phyloP scores from a whole-genome alignment of 345 rosid genomes.

The Arabis hirsuta region DNA sequence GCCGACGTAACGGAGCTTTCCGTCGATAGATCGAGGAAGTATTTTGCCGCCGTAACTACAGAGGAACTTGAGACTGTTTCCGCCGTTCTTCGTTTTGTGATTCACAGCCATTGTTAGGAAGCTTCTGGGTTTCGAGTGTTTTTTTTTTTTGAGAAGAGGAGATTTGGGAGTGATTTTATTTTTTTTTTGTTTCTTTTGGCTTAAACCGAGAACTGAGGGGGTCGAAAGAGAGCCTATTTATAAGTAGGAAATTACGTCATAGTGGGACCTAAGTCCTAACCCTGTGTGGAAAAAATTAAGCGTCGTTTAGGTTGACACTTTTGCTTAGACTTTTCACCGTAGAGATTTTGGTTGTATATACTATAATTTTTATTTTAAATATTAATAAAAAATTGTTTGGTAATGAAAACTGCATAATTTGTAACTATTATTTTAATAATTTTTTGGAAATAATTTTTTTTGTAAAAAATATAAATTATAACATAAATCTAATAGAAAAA shows the following conservation, averaged over 20 bases:
- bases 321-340: too few relatives aligned
- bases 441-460: too few relatives aligned
- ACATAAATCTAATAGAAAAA: too few relatives aligned
- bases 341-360: too few relatives aligned
- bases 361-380: too few relatives aligned
- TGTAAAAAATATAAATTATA: too few relatives aligned
- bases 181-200: not conserved
- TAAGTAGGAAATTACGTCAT: slow-evolving; percentile 31
- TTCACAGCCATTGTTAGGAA: slow-evolving; percentile 28
- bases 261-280: not conserved
- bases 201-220: slow-evolving; percentile 21
- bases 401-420: too few relatives aligned
- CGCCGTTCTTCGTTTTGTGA: not conserved
- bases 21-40: slow-evolving; percentile 81
- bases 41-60: slow-evolving; percentile 93
- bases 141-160: too few relatives aligned
- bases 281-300: too few relatives aligned
- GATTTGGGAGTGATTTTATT: not conserved
- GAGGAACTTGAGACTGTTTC: slow-evolving; percentile 61
- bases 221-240: slow-evolving; percentile 24
- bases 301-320: too few relatives aligned
- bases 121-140: not conserved
- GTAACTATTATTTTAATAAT: too few relatives aligned
- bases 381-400: too few relatives aligned
- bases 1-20: slow-evolving; percentile 90